These are phyloP conservation scores for Pleurotus pulmonarius DNA, from an alignment of 768 basidiomycete species.

Conservation along the genomic window DNA sequence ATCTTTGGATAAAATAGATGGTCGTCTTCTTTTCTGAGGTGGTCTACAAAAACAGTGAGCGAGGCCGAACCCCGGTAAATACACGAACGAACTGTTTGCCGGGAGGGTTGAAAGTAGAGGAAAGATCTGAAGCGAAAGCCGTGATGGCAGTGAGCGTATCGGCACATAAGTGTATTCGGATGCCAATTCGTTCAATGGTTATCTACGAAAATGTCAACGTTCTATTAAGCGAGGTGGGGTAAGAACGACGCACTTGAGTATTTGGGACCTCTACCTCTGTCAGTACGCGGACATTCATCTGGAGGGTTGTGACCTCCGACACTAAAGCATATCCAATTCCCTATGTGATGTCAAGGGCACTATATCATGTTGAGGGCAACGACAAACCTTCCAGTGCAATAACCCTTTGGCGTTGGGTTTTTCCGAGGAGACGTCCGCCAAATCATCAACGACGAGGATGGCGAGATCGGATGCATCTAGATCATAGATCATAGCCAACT, in stretches of 20 bases:
- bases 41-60: slow-evolving; percentile 15
- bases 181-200: slow-evolving; percentile 43
- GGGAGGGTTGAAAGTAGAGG: slow-evolving; percentile 34
- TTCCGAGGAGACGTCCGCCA: slow-evolving; percentile 22
- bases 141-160: slow-evolving; percentile 65
- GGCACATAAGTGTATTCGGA: slow-evolving; percentile 72
- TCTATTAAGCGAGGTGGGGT: background rate
- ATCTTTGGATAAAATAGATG: slow-evolving; percentile 28
- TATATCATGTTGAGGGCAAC: background rate
- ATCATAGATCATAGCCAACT: slow-evolving; percentile 53
- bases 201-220: slow-evolving; percentile 35
- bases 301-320: slow-evolving; percentile 51
- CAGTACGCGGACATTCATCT: slow-evolving; percentile 35
- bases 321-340: slow-evolving; percentile 66
- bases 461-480: slow-evolving; percentile 46
- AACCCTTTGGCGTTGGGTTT: slow-evolving; percentile 28
- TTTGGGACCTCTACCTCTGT: slow-evolving; percentile 25
- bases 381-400: slow-evolving; percentile 65
- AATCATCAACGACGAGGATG: slow-evolving; percentile 39
- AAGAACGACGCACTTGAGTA: slow-evolving; percentile 26
- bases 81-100: background rate
- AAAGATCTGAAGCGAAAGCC: slow-evolving; percentile 51
- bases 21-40: slow-evolving; percentile 21
- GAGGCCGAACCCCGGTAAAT: background rate
- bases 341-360: slow-evolving; percentile 27